Evolutionary conservation across 208 protist species (phyloP), one percentile per base, ranked within the genome.

Genomic region (Strigomonas galati): DNA sequence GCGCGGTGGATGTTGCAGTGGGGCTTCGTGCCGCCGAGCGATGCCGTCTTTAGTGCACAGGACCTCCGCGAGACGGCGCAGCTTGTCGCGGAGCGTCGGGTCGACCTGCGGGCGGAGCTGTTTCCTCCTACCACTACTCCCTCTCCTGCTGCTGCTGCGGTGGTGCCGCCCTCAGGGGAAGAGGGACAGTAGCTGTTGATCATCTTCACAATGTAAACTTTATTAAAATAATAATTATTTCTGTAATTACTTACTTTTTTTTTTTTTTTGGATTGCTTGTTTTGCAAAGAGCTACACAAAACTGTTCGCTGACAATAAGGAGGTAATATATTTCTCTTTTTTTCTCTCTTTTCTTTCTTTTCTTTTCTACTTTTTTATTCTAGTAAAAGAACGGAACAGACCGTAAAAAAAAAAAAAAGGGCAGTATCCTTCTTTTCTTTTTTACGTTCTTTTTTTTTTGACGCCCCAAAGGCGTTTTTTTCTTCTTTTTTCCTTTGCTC

Each of bases 1-100:
- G 85, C 82, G 27, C 65, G 62, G 12, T 94, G 88, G 85, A 62
- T 70, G 62, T 62, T 89, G 55, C 83, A 91, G 76, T 94, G 88
- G 85, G 88, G 88, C 40, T 94, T 94, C 61, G 75, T 91, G 62
- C 88, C 88, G 15, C 40, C 67, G 19, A 69, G 58, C 21, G 85
- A 91, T 55, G 76, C 83, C 14, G 69, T 88, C 31, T 92, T 82
- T 76, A 81, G 76, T 26, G 81, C 67, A 24, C 65, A 46, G 19
- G 88, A 92, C 66, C 71, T 94, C 62, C 61, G 72, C n/a, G 81
- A 91, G 61, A 69, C 92, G 69, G 84, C 83, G 1, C 61, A 69
- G 26, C 72, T 94, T 40, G 79, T 94, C n/a, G 83, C 84, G 6
- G 83, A 91, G 67, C 67, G 74, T n/a, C 82, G 88, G 19, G 78